Evolutionary conservation across 2,329 filamentous ascomycete genomes (phyloP), one percentile per base, ranked within the genome.

Genomic region (Colletotrichum salicis): DNA sequence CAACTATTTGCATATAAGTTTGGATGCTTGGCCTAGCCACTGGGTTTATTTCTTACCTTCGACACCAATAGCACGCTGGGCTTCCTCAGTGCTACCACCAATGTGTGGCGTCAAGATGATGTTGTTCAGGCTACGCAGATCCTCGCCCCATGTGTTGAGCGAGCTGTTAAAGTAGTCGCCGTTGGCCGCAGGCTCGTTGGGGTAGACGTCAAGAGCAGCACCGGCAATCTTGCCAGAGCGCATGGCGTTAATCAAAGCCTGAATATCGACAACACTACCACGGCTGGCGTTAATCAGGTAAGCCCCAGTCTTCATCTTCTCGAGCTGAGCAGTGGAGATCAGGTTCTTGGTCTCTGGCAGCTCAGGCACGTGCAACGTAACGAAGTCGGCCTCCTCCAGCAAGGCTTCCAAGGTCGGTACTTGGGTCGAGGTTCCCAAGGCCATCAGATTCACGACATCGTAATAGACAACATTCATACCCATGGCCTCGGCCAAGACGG

Each of bases 381-480:
- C 91, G 78, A 98, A 99, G 83, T 99, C 96, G 56, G 96, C 91
- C 76, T 92, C 86, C 67, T 89, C 86, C 56, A 99, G 89, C 51
- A 99, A 90, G 24, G 88, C 90, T 37, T 96, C 89, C 27, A 99
- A 85, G 1, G 90, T 93, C 5, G 92, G 86, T 51, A 98, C 93
- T 81, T 98, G 96, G 76, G 88, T 91, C 37, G 96, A 91, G 12
- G 93, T 97, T 67, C 96, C 96, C 80, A 99, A 85, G 56, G 93
- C 93, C 96, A 99, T 99, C 76, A 98, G 88, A 76, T 95, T 97
- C 74, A 97, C 84, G 7, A 97, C 91, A 82, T 99, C 96, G 82
- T 97, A 98, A 87, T 98, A 99, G 78, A 98, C 95, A 78, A 99
- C 96, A 19, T 89, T 91, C 96, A 99, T 98, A 61, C 96, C 96